These are phyloP conservation scores for Phaeolepiota aurea DNA, from an alignment of 768 basidiomycete species.

Conservation along the genomic window DNA sequence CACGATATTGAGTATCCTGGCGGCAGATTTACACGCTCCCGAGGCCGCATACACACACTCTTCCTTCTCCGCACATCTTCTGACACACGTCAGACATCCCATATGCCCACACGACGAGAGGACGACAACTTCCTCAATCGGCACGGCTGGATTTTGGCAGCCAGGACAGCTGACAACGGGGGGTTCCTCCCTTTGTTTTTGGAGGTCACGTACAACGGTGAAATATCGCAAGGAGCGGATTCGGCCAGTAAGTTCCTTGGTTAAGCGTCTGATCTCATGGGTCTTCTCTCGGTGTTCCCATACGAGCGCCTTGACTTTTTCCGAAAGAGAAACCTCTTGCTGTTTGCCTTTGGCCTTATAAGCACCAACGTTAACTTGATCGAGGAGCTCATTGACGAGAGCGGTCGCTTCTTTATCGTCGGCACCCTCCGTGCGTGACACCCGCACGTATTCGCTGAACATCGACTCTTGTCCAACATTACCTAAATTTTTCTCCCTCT, in stretches of 20 bases:
- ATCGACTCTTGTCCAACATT: conserved; percentile 60
- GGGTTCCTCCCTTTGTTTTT: conserved; percentile 60
- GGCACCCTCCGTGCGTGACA: conserved; percentile 60
- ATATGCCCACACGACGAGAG: conserved; percentile 90
- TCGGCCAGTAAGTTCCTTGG: conserved; percentile 85
- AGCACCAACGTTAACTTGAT: conserved; percentile 46
- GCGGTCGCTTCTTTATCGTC: conserved; percentile 73
- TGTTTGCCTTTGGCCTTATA: conserved; percentile 41
- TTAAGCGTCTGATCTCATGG: conserved; percentile 75
- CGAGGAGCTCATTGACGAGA: conserved; percentile 48
- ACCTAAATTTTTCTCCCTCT: conserved; percentile 61
- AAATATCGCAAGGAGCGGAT: conserved; percentile 90
- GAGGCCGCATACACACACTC: conserved; percentile 71
- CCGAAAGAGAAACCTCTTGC: conserved; percentile 48
- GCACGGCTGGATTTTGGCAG: conserved; percentile 48
- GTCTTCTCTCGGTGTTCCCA: conserved; percentile 86
- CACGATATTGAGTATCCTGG: conserved; percentile 77
- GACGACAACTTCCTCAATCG: conserved; percentile 67
- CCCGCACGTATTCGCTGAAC: conserved; percentile 72
- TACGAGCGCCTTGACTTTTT: conserved; percentile 48
- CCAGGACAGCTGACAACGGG: conserved; percentile 53
- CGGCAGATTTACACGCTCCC: conserved; percentile 71
- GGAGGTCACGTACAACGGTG: conserved; percentile 82
- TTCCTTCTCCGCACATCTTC: conserved; percentile 62
- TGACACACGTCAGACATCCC: conserved; percentile 74